Base-by-base conservation (phyloP, 257 asterid genomes). In the Solanum peruvianum region DNA sequence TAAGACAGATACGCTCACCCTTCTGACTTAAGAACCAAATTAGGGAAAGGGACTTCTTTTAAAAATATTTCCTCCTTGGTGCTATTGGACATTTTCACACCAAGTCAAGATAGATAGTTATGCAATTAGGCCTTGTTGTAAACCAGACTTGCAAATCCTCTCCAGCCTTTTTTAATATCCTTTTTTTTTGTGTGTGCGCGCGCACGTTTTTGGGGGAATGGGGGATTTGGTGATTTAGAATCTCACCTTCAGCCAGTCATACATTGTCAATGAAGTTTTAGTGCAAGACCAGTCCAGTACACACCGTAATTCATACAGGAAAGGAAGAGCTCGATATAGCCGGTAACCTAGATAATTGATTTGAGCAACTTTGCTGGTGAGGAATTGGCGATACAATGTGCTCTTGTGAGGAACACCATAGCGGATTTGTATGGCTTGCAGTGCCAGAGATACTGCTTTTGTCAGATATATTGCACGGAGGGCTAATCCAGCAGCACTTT, bases 261-360 rank as follows among this genome's bases (percentile, higher is more conserved):
- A 97, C 99, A 97, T 97, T 21, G 98, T 97, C 92, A 97, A 91
- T 33, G 99, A 93, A 66, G 99, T 97, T 16, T 93, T 89, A 9
- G 99, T 97, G 94, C 99, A 96, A 31, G 99, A 97, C 99, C 99
- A 97, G 90, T 97, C 99, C 90, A 97, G 98, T 86, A 97, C 99
- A n/a, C 99, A 94, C 41, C 99, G 94, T 76, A 97, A 87, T 91
- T 97, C 99, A 87, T 97, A 97, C 42, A 97, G 94, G 93, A 97
- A 97, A 82, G 99, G 99, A 86, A 97, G 91, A 87, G 98, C 98
- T 69, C 99, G 98, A 91, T 97, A 97, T 85, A 97, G 95, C 89
- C 96, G 94, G 91, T 97, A 96, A 18, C 99, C 99, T 76, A 96
- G 85, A 92, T 93, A 95, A 90, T 96, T 96, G 87, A 97, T 92